Evolutionary conservation across 116 monocot species (phyloP).

Genomic region (Dioscorea cayenensis): DNA sequence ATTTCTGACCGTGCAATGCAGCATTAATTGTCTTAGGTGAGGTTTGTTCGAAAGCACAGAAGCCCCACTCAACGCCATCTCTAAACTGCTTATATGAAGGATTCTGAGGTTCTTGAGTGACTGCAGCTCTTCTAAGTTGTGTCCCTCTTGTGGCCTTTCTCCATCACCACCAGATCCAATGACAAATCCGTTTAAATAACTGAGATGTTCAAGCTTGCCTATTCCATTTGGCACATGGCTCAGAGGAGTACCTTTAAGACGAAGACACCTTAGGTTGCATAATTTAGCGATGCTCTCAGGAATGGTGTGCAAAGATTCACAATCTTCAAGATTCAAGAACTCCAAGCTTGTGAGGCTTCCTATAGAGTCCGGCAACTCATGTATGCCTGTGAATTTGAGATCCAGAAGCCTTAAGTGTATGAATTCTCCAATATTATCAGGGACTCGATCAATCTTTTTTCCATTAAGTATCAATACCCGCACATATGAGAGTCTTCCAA

Average conservation of each 20-base stretch:
- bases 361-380: slow-evolving; percentile 6
- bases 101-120: no score
- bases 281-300: neutral
- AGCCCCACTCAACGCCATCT: neutral
- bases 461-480: slow-evolving; percentile 1
- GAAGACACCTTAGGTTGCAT: slow-evolving; percentile 1
- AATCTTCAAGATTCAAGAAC: neutral
- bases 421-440: no score
- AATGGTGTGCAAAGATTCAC: neutral
- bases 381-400: neutral
- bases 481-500: no score
- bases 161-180: no score
- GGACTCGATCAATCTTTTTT: no score
- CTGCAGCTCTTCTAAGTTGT: no score
- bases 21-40: no score
- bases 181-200: neutral
- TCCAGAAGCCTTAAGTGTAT: neutral
- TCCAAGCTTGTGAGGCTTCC: neutral
- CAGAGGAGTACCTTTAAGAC: neutral
- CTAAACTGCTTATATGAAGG: slow-evolving; percentile 3
- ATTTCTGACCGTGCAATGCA: no score
- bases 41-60: no score
- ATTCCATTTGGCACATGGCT: slow-evolving; percentile 10
- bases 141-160: no score
- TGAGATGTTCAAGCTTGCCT: neutral